Conservation (phyloP, 129 eudicot genomes). For the Daucus carota region DH1_v3.0 NC_030381.2:22547501-22548000, state of each 20-base stretch:
- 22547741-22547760: too few species aligned
- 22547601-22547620: slow-evolving; percentile 33
- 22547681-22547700: too few species aligned
- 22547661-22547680: too few species aligned
- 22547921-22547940: not conserved
- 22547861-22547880: not conserved
- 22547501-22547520: slow-evolving; percentile 80
- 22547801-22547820: not conserved
- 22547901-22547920: too few species aligned
- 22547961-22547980: slow-evolving; percentile 25
- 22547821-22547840: not conserved
- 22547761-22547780: too few species aligned
- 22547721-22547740: too few species aligned
- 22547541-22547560: slow-evolving; percentile 63
- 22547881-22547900: not conserved
- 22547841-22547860: not conserved
- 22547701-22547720: too few species aligned
- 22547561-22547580: slow-evolving; percentile 30
- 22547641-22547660: too few species aligned
- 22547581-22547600: slow-evolving; percentile 22
- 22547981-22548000: slow-evolving; percentile 29
- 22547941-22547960: not conserved
- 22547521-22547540: slow-evolving; percentile 73
- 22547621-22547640: slow-evolving; percentile 1
- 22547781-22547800: not conserved